A percentile compares a stretch with the other conserved stretches of the same genome.
Evolutionary conservation across 2,329 filamentous ascomycete species (phyloP).

Genomic region (Fusarium sacchari): DNA sequence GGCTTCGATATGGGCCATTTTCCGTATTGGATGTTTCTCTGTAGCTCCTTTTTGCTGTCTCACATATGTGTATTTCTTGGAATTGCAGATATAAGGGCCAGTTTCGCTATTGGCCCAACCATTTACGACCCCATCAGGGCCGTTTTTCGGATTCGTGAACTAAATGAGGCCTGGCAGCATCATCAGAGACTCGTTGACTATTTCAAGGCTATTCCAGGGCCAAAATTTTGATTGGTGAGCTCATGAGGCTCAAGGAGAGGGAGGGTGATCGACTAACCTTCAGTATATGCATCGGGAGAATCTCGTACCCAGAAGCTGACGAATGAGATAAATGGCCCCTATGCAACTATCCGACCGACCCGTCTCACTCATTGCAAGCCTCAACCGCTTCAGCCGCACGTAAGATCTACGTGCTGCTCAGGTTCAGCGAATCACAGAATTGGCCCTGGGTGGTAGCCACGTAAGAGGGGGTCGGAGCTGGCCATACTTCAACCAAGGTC

Average conservation of each 20-base stretch:
- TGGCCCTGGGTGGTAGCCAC: neutral
- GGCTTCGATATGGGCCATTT: neutral
- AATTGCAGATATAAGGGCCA: neutral
- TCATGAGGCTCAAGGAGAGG: fast-evolving
- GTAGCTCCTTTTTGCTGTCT: neutral
- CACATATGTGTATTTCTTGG: fast-evolving
- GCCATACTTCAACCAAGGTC: neutral
- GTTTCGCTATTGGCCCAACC: neutral
- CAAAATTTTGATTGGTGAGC: neutral
- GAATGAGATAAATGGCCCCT: neutral
- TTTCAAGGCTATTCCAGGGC: fast-evolving
- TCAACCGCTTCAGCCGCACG: neutral
- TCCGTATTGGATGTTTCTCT: neutral
- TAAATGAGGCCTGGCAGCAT: fast-evolving
- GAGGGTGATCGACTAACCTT: neutral
- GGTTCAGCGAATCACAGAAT: neutral
- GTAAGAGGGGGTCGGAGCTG: fast-evolving
- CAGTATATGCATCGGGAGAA: neutral
- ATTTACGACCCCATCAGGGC: neutral
- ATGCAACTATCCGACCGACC: neutral
- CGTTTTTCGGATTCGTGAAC: neutral
- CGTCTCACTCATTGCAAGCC: neutral
- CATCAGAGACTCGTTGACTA: fast-evolving
- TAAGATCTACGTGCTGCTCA: neutral
- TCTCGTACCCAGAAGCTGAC: neutral